A percentile compares a stretch with the other conserved stretches of the same genome.
These are phyloP conservation scores for Simplicillium aogashimaense DNA, from an alignment of 2,329 filamentous ascomycete species.

Conservation along the genomic window DNA sequence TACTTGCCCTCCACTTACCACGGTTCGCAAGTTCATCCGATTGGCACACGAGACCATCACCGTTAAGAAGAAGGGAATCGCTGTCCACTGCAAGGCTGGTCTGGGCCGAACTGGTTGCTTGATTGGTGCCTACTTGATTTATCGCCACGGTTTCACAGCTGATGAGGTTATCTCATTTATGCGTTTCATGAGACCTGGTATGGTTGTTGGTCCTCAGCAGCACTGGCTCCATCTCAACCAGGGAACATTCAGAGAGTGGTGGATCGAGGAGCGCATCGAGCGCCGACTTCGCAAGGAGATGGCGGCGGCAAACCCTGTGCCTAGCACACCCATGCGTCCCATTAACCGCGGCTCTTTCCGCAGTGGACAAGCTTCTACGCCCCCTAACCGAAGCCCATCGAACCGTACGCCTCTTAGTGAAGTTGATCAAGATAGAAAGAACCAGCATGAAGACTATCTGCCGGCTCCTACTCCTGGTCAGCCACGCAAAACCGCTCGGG, in stretches of 20 bases:
- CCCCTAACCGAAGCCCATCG: conserved; percentile 67
- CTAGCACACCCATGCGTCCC: conserved; percentile 51
- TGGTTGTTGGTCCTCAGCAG: conserved; percentile 97
- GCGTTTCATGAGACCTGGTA: conserved; percentile 97
- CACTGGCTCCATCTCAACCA: conserved; percentile 99
- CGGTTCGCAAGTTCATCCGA: conserved; percentile 92
- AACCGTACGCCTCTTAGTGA: conserved; percentile 84
- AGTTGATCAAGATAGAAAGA: conserved; percentile 70
- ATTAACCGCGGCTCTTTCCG: conserved; percentile 50
- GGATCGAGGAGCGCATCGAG: conserved; percentile 80
- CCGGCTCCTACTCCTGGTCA: conserved; percentile 94
- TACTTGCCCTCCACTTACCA: conserved; percentile 78
- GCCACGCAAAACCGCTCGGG: conserved; percentile 76
- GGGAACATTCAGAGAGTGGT: conserved; percentile 96
- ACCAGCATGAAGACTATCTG: conserved; percentile 75
- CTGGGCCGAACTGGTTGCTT: conserved; percentile 91
- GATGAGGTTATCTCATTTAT: conserved; percentile 97
- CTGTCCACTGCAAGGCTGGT: conserved; percentile 97
- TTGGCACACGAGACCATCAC: conserved; percentile 92
- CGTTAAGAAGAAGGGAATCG: conserved; percentile 82
- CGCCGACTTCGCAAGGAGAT: conserved; percentile 53
- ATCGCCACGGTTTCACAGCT: conserved; percentile 92
- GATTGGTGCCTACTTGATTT: conserved; percentile 96
- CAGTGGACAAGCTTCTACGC: conserved; percentile 68
- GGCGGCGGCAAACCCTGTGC: conserved; percentile 34